phyloP scores from a whole-genome alignment of 73 alveolate species.

The Paramecium sexaurelia region DNA sequence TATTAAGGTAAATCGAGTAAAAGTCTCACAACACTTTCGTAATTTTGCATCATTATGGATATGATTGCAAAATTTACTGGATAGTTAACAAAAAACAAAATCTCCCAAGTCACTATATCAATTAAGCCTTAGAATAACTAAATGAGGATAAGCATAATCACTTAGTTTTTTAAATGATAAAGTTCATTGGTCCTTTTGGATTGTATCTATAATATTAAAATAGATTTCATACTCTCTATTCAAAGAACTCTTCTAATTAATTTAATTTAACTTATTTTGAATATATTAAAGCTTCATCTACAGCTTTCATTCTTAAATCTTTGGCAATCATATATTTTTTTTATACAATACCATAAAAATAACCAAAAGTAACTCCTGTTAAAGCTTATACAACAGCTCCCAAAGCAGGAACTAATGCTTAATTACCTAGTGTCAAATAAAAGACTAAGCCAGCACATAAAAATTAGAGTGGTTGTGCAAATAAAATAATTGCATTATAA shows the following conservation, averaged over 20 bases:
- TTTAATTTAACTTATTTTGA: background rate
- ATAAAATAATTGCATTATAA: background rate
- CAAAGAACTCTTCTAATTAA: background rate
- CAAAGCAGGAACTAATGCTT: background rate
- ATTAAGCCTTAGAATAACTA: background rate
- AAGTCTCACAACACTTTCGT: background rate
- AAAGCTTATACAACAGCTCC: conserved; percentile 28
- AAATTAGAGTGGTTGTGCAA: background rate
- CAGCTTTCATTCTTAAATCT: conserved; percentile 1
- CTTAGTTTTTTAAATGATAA: background rate
- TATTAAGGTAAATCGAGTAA: background rate
- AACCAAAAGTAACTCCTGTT: background rate
- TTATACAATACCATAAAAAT: conserved; percentile 2
- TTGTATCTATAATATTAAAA: background rate
- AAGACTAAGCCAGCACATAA: background rate
- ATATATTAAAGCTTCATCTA: conserved; percentile 2
- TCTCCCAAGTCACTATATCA: conserved; percentile 6
- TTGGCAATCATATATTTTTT: background rate
- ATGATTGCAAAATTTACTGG: background rate
- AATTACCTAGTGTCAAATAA: background rate
- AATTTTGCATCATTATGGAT: background rate
- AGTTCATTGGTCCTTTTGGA: background rate
- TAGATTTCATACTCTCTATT: background rate
- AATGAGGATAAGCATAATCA: background rate
- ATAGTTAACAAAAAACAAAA: background rate